Percentiles rank a stretch among this genome's conserved stretches.
phyloP scores from a whole-genome alignment of 108 stramenopile species.

The Cyclostephanos invisitatus region DNA sequence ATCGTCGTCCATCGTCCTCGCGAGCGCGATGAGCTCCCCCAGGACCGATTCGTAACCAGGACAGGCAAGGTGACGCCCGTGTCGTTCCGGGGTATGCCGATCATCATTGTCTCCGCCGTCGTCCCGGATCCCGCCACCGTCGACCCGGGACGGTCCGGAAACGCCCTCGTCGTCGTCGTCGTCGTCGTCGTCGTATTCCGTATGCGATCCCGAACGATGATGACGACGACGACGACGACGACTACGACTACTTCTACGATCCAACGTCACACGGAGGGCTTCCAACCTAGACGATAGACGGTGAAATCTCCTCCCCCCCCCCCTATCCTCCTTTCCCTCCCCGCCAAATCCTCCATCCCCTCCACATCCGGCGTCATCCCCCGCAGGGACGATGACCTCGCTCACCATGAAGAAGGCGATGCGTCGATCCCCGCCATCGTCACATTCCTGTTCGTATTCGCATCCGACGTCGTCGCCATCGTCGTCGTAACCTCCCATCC shows the following conservation, averaged over 20 bases:
- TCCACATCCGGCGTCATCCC: too few species aligned
- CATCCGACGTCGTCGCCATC: background rate
- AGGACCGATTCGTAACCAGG: conserved; percentile 68
- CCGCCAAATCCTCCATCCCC: too few species aligned
- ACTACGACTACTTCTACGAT: background rate
- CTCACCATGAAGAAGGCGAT: too few species aligned
- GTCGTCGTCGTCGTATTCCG: background rate
- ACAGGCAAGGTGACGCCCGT: conserved; percentile 14
- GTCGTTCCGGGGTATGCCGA: background rate
- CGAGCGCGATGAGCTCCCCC: conserved; percentile 42
- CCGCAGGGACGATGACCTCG: too few species aligned
- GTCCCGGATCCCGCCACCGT: too few species aligned
- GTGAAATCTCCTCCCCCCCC: background rate
- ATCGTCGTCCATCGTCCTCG: conserved; percentile 21
- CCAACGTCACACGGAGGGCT: background rate
- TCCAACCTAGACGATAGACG: background rate
- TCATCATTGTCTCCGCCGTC: too few species aligned
- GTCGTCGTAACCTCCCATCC: background rate
- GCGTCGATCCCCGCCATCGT: too few species aligned
- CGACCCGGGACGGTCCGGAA: background rate
- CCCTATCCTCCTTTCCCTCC: too few species aligned
- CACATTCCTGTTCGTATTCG: too few species aligned
- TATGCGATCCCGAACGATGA: too few species aligned
- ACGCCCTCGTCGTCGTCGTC: background rate
- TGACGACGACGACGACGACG: background rate